Conservation (phyloP, 805 yeast species). For the Sugiyamaella chiloensis region DNA sequence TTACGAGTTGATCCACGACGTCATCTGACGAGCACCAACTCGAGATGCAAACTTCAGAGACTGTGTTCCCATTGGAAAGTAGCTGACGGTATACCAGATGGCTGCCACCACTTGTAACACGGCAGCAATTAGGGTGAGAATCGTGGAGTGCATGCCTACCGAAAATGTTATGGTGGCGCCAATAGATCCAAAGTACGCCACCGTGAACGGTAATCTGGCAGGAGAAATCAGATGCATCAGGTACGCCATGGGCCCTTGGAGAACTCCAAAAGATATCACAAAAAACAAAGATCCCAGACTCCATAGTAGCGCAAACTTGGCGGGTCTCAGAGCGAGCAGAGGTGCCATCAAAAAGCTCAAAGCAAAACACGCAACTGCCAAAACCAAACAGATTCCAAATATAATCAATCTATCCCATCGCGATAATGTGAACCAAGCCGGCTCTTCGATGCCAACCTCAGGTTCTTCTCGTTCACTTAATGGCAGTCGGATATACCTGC, state of each 20-base stretch:
- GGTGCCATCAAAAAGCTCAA: conserved; percentile 84
- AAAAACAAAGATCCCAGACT: conserved; percentile 85
- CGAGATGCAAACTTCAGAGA: conserved; percentile 57
- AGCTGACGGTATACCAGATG: conserved; percentile 84
- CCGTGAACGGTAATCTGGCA: conserved; percentile 75
- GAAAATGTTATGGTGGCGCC: conserved; percentile 75
- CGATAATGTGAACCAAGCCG: conserved; percentile 44
- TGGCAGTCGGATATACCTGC: conserved; percentile 23
- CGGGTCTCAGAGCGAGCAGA: conserved; percentile 80
- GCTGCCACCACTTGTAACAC: conserved; percentile 79
- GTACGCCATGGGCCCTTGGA: conserved; percentile 90
- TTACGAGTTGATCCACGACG: conserved; percentile 39
- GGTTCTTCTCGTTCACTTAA: conserved; percentile 22
- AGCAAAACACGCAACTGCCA: conserved; percentile 76
- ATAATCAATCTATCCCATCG: conserved; percentile 78
- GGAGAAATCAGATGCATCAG: conserved; percentile 67
- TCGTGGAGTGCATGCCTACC: conserved; percentile 62
- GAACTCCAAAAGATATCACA: conserved; percentile 81
- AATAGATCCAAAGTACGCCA: conserved; percentile 78
- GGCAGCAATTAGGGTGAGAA: conserved; percentile 74
- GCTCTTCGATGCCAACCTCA: conserved; percentile 35
- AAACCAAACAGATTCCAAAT: conserved; percentile 71
- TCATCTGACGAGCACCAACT: conserved; percentile 55
- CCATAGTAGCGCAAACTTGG: conserved; percentile 86
- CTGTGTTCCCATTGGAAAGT: conserved; percentile 93